Percentiles rank a stretch among this genome's conserved stretches.
phyloP scores from a whole-genome alignment of 2,329 filamentous ascomycete species.

The Colletotrichum higginsianum region DNA sequence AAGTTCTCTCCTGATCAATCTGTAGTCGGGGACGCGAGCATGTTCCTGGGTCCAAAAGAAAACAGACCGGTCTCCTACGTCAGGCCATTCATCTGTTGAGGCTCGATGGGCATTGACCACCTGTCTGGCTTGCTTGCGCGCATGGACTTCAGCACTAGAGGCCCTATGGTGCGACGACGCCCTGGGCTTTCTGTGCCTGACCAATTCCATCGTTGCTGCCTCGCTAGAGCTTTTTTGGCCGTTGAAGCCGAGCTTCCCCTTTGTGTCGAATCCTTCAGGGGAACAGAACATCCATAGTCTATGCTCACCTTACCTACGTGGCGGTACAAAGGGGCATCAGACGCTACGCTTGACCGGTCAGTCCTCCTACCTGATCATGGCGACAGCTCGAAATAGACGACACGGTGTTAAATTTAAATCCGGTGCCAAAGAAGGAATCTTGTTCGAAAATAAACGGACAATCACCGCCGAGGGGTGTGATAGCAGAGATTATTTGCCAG shows the following conservation, averaged over 20 bases:
- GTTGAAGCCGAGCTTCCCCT: neutral
- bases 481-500: neutral
- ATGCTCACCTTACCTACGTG: conserved; percentile 20
- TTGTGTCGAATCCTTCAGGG: too few relatives aligned
- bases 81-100: conserved; percentile 9
- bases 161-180: conserved; percentile 27
- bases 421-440: neutral
- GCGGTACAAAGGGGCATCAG: conserved; percentile 2
- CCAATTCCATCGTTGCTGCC: conserved; percentile 1
- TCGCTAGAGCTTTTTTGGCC: neutral
- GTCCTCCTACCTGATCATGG: neutral
- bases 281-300: neutral
- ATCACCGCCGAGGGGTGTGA: neutral
- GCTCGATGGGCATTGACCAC: neutral
- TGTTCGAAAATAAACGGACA: neutral
- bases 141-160: conserved; percentile 24
- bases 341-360: conserved; percentile 26
- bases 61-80: neutral
- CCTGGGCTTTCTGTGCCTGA: conserved; percentile 12
- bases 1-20: neutral
- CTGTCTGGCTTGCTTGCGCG: conserved; percentile 1
- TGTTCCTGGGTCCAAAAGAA: neutral
- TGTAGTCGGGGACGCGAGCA: neutral
- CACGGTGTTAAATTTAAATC: neutral
- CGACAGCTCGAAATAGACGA: neutral